phyloP scores from a whole-genome alignment of 257 asterid genomes.

The Solanum bulbocastanum region DNA sequence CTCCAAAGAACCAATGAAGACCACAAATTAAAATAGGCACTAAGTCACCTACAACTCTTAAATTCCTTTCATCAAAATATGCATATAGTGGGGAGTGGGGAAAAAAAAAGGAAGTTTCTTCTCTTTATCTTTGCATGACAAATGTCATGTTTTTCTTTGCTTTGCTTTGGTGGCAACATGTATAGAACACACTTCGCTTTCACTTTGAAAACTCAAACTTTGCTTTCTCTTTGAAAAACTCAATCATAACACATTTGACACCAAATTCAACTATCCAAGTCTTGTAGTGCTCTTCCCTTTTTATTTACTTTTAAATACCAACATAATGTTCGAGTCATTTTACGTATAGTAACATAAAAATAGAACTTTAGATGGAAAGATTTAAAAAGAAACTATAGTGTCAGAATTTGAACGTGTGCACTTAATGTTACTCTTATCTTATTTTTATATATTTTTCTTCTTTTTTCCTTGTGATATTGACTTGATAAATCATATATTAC shows the following conservation, averaged over 20 bases:
- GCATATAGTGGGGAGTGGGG: background rate
- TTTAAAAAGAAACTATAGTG: background rate
- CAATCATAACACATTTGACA: background rate
- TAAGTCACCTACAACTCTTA: constrained; percentile 2
- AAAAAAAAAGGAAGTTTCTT: background rate
- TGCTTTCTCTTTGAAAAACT: background rate
- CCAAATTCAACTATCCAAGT: background rate
- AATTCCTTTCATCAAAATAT: background rate
- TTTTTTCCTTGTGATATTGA: background rate
- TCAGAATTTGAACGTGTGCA: background rate
- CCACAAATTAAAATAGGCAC: constrained; percentile 6
- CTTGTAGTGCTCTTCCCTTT: background rate
- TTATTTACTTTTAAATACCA: background rate
- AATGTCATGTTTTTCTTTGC: background rate
- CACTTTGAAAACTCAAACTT: background rate
- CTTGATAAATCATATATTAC: background rate
- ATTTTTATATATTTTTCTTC: background rate
- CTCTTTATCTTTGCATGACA: constrained; percentile 2
- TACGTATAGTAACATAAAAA: background rate
- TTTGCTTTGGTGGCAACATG: background rate
- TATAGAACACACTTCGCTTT: background rate
- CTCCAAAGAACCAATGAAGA: background rate
- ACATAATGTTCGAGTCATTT: background rate
- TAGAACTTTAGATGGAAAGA: background rate
- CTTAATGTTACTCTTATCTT: background rate